Percentiles rank a stretch among this genome's conserved stretches.
phyloP scores from a whole-genome alignment of 2,329 filamentous ascomycete species.

The Colletotrichum aenigma region DNA sequence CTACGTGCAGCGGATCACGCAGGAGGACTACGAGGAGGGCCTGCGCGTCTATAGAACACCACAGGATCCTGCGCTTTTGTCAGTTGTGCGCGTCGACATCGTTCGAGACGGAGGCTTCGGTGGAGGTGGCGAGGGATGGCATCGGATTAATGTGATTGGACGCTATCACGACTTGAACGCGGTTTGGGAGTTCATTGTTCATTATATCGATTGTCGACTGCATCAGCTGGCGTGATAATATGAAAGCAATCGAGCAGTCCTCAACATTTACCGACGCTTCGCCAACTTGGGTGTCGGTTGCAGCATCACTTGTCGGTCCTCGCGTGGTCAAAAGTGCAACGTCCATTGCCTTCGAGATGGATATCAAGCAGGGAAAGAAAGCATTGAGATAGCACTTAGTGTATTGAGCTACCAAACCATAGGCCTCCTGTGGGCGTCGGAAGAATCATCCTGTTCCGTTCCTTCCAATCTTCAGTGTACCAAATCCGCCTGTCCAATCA shows the following conservation, averaged over 20 bases:
- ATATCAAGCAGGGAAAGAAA: background rate
- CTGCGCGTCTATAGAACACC: background rate
- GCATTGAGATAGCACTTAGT: background rate
- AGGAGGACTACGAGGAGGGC: background rate
- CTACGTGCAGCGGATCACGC: background rate
- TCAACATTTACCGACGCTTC: background rate
- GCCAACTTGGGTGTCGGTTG: background rate
- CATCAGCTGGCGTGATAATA: background rate
- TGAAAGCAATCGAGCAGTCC: background rate
- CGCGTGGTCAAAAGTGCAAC: background rate
- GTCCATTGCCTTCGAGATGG: background rate
- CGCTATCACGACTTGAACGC: background rate
- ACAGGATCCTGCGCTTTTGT: background rate
- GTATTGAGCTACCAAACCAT: background rate
- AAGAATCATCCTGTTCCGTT: background rate
- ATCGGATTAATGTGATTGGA: background rate
- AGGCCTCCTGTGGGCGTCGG: background rate
- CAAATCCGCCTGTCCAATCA: background rate
- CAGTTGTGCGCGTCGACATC: background rate
- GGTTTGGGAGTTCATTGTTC: background rate
- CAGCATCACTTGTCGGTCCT: background rate
- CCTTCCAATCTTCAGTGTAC: background rate
- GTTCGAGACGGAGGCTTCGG: background rate
- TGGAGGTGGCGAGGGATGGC: background rate
- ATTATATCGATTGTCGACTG: background rate